Base-by-base conservation (phyloP, 495 filamentous ascomycete genomes). In the Tuber aestivum region DNA sequence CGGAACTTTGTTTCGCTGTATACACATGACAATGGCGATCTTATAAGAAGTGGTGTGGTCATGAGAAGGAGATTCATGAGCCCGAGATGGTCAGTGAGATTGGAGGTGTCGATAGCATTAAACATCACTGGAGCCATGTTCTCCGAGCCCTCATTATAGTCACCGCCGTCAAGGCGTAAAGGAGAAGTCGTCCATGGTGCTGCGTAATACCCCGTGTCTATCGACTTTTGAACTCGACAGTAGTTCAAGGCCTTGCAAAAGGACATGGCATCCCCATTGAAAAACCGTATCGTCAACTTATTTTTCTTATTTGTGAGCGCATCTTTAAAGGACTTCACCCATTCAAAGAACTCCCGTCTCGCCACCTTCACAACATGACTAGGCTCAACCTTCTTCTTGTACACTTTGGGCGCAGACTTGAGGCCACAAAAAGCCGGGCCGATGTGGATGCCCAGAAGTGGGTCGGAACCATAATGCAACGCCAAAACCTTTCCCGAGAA, bases 21-120 rank as follows among this genome's bases (percentile, higher is more conserved):
- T 8, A 90, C 72, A 3, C 83, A 84, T 10, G 88, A 81, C 42
- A 83, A 86, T 5, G 83, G 77, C 0, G 70, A 73, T 38, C 83
- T 75, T 9, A 81, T 82, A 16, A 90, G 79, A 41, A 90, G 75
- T 16, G 87, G 89, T 16, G 78, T 77, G 1, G 86, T 77, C 2
- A 88, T 85, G 41, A 87, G 77, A 20, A 90, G 77, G 20, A 89
- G 61, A 72, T 87, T 88, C 14, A 90, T 56, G 0, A 83, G 72
- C 32, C 87, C 87, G 38, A 87, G 18, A 70, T 88, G 83, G 76
- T 89, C 87, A 32, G 82, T 79, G 10, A 90, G 82, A 73, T 87
- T 87, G 8, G 87, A 89, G 1, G 89, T 90, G 76, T 91, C 88
- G 56, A 91, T 88, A n/a, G 87, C 83, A 75, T 90, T 84, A 72